Base-by-base conservation (phyloP, 306 rosid genomes). In the Fragaria vesca region DNA sequence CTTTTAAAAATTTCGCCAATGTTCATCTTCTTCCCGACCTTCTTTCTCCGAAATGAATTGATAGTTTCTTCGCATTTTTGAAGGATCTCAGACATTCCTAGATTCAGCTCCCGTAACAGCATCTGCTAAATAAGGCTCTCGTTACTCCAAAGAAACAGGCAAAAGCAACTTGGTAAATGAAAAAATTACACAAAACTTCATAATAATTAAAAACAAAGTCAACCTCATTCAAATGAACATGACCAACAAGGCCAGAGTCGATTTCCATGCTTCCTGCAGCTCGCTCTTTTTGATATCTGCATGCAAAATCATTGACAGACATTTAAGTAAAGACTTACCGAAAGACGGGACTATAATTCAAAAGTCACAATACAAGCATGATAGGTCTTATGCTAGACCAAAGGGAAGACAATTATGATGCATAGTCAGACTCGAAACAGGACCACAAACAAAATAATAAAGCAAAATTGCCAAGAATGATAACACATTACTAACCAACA, bases 231-330 rank as follows among this genome's bases (percentile, higher is more conserved):
- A 95, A 87, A 83, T 88, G 93, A 80, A 95, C 60, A 76, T 95
- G 98, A 73, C 97, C 97, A 81, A 91, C 88, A 68, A 95, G 97
- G 60, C 98, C 98, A 4, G 97, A 92, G 80, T 81, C 94, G 47
- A 63, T 45, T 57, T 79, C 83, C 79, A 78, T 16, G 70, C 84
- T 77, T 36, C 58, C 86, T 15, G 51, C 51, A 80, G 83, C 69
- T 18, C 80, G 85, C 69, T 88, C 87, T 30, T 45, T 61, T 42
- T 79, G 81, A 83, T 92, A 95, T 78, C 98, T 95, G 91, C 73
- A 88, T 4, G 90, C 71, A 88, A 4, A 61, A 70, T 38, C 15
- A 66, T 68, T 40, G 60, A 54, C 12, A 54, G 0, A 5, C 12
- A 38, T 18, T 3, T 5, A 36, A 8, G 71, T 11, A 8, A n/a